Evolutionary conservation across 139 green algal species (phyloP).

Genomic region (Asterochloris erici): DNA sequence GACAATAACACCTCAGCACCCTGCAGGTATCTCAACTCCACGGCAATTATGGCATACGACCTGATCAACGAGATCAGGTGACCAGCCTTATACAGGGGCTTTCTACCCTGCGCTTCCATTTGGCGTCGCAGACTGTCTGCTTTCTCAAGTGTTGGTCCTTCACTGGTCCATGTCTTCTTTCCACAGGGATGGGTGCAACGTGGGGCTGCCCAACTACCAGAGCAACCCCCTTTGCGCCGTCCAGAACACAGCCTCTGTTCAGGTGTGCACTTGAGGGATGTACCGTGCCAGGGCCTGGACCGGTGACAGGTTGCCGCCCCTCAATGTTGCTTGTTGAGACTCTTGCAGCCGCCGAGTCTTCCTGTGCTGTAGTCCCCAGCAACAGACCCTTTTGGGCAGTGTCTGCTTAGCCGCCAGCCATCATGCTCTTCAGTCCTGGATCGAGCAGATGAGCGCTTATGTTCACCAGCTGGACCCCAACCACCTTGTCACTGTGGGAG

Average conservation of each 20-base stretch:
- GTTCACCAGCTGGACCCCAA: conserved; percentile 52
- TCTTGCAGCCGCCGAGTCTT: background rate
- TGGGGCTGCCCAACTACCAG: background rate
- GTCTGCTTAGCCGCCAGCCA: background rate
- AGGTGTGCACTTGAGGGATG: background rate
- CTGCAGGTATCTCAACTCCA: conserved; percentile 48
- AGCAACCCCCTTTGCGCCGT: background rate
- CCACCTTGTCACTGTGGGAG: conserved; percentile 44
- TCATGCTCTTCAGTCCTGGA: conserved; percentile 37
- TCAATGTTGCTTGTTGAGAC: background rate
- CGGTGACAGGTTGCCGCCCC: background rate
- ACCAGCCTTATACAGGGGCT: conserved; percentile 17
- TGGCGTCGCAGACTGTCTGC: background rate
- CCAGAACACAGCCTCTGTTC: background rate
- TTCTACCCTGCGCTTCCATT: background rate
- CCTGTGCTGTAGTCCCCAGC: background rate
- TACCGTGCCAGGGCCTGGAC: background rate
- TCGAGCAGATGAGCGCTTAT: conserved; percentile 27
- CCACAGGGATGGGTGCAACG: conserved; percentile 2
- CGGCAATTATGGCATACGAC: conserved; percentile 69
- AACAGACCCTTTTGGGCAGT: background rate
- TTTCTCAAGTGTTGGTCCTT: background rate
- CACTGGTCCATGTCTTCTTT: background rate
- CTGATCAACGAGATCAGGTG: conserved; percentile 80
- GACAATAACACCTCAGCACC: background rate